Base-by-base conservation (phyloP, 192 early-diverging fungal genomes). In the Phycomyces blakesleeanus region DNA sequence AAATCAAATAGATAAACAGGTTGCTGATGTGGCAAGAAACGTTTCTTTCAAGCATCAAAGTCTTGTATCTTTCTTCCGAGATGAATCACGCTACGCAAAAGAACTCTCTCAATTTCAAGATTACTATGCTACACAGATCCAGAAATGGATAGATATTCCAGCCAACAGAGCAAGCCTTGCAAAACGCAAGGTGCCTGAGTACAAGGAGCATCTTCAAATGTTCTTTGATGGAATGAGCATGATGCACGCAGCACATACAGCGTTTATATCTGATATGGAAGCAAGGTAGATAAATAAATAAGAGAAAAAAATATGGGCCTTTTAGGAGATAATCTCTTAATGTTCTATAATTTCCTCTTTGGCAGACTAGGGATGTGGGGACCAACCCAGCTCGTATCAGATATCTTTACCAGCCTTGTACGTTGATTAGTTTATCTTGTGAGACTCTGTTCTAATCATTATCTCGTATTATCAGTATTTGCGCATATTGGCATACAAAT, bases 341-440 rank as follows among this genome's bases (percentile, higher is more conserved):
- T 18, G 14, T 59, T 25, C 14, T 51, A 24, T 22, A 40, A 51
- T 34, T 50, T 50, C 18, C 44, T 47, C 44, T 7, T 47, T 47
- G 5, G 15, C 44, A 47, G 12, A 11, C 44, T 47, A 47, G 18
- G 3, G 44, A 47, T 64, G n/a, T 64, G 63, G 63, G 63, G 63
- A 18, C 63, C 63, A 21, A 64, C 63, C 29, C 63, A 64, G 42
- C 41, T 64, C 5, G 21, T 64, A 34, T 64, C 63, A 49, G 63
- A 64, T 20, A 12, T 64, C 5, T 56, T 64, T 42, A 16, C 4
- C 21, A 16, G 6, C 16, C 47, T 64, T 24, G 63, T 64, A 64
- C n/a, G 29, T 29, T 10, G 16, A 47, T 40, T 18, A 47, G 8
- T 18, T 37, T 24, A 24, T 59, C 41, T 24, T 59, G 29, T n/a